Base-by-base conservation (phyloP, 257 asterid species). In the Solanum dulcamara region DNA sequence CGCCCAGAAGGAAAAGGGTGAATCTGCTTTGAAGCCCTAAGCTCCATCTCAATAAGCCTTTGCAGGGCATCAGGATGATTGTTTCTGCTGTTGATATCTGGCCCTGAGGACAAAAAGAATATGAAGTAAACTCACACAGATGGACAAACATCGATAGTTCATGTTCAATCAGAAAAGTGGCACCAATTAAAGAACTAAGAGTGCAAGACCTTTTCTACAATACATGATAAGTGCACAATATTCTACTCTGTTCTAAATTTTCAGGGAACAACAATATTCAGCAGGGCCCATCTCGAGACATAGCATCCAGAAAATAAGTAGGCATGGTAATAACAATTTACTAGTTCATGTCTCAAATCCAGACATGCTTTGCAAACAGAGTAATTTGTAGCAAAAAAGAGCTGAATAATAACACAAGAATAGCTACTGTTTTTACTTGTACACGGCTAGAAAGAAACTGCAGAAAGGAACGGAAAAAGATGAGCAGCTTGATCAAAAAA, bases 21-120 rank as follows among this genome's bases (percentile, higher is more conserved):
- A 62, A 84, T 86, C 88, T 93, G 97, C 90, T 92, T 94, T 13
- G 96, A 87, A 62, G 90, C 97, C 86, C 92, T 90, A 42, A 89
- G 91, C 85, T 94, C 99, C 97, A 93, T 90, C 85, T 95, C 94
- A 20, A 95, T 84, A 80, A 94, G 92, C 93, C 94, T 95, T 81
- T 92, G 97, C 88, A 94, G 86, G 40, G 97, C 96, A 57, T 92
- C 98, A 0, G 96, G 94, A 71, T 93, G 89, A 87, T 88, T 89
- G 84, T 87, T 89, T 81, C 86, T 91, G 60, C 83, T 60, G 80
- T 87, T 85, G 74, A 77, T 53, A 44, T 89, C 88, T 33, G 85
- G 83, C 28, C 64, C 83, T 48, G 83, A 48, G 83, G 42, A 77
- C 26, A 9, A 77, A 77, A 77, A 77, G 40, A 46, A 46, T 77